Evolutionary conservation across 148 eudicot genomes (phyloP), one percentile per base, ranked within the genome.

Genomic region (Silene uniflora): DNA sequence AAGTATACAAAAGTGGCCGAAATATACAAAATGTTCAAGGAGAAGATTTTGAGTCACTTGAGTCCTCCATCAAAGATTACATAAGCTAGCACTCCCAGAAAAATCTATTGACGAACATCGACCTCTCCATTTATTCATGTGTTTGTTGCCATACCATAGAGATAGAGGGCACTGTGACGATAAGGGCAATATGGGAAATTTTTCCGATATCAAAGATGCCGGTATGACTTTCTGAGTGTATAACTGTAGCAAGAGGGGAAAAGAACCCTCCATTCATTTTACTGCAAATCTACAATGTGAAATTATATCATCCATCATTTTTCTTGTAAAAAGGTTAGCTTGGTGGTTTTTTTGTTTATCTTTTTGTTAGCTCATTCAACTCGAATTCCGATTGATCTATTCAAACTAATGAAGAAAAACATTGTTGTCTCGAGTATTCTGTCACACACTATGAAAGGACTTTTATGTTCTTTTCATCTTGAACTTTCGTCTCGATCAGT

Each of bases 1-100:
- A 72, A 54, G 79, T 90, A 76, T 90, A 88, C 82, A 85, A 74
- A 67, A 82, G 77, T 17, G 90, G 94, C 16, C 76, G 85, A 63
- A 79, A 62, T 60, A 80, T 68, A 21, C 83, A 75, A 69, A 82
- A 86, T 74, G 70, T 90, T 63, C 78, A 83, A 0, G 89, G 91
- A 19, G 81, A 88, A 68, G 84, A 84, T 55, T 86, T 75, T 18
- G 84, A 86, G 56, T 79, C 75, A 0, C 75, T 90, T 73, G 91
- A 90, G 79, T 76, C 76, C 76, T 78, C 84, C 11, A 76, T 90
- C 69, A 79, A 79, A 68, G 83, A 82, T 23, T 73, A 74, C 63
- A 58, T 56, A 67, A 69, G 84, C 72, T 81, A 81, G 77, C 84
- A 68, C 56, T 49, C 55, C 59, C 23, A 18, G 10, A 47, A 54